Conservation (phyloP, 2,329 filamentous ascomycete genomes). For the Cladosporium sp. region DNA sequence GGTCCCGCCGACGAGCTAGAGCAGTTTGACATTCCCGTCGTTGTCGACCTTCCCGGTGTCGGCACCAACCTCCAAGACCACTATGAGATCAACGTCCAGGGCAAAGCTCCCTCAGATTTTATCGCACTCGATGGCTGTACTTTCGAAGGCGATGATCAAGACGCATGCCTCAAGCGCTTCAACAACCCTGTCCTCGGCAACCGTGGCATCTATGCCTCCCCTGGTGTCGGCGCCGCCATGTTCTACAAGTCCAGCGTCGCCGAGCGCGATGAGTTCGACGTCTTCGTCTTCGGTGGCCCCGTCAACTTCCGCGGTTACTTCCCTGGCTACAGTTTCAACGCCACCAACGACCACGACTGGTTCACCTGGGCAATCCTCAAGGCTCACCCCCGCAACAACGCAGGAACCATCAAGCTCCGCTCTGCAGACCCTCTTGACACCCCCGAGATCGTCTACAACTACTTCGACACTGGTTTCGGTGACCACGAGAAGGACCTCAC, state of each 20-base stretch:
- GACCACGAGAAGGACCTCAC: slow-evolving; percentile 38
- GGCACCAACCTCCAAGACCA: slow-evolving; percentile 62
- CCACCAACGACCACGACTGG: slow-evolving; percentile 39
- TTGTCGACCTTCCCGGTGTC: slow-evolving; percentile 56
- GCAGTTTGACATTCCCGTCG: slow-evolving; percentile 47
- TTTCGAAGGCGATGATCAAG: slow-evolving; percentile 27
- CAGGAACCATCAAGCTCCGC: slow-evolving; percentile 56
- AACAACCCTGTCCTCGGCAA: slow-evolving; percentile 31
- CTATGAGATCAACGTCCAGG: slow-evolving; percentile 49
- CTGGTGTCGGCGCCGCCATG: slow-evolving; percentile 52
- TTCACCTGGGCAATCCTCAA: slow-evolving; percentile 54
- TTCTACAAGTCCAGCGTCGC: slow-evolving; percentile 35
- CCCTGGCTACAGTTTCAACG: slow-evolving; percentile 48
- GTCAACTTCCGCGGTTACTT: slow-evolving; percentile 53
- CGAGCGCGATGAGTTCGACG: slow-evolving; percentile 45
- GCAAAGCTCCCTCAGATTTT: slow-evolving; percentile 36
- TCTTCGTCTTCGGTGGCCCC: slow-evolving; percentile 53
- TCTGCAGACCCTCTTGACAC: slow-evolving; percentile 59
- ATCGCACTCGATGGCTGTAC: slow-evolving; percentile 36
- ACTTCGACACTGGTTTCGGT: slow-evolving; percentile 45
- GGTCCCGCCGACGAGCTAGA: slow-evolving; percentile 51
- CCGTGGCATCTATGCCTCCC: slow-evolving; percentile 44
- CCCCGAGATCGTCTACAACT: slow-evolving; percentile 60
- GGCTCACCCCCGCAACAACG: slow-evolving; percentile 57
- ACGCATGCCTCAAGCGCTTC: slow-evolving; percentile 44